Evolutionary conservation across 495 filamentous ascomycete genomes (phyloP), one percentile per base, ranked within the genome.

Genomic region (Evernia prunastri): DNA sequence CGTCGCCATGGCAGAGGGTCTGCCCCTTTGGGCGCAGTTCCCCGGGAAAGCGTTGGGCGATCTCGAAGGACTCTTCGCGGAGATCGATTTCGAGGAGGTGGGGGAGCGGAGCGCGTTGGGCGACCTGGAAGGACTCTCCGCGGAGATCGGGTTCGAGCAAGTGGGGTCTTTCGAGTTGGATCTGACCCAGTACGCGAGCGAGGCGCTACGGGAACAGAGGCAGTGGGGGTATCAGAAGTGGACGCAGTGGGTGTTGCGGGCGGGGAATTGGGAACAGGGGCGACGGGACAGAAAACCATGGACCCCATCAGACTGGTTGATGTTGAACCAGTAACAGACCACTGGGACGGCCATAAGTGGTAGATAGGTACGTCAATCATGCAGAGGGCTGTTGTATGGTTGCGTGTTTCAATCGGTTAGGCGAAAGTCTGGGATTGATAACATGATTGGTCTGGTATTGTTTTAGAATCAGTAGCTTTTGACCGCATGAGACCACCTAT

Each of bases 21-120:
- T 53, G 27, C 49, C 49, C 25, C 49, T 53, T 29, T 53, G 49
- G 49, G 49, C 49, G 49, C 49, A 53, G 13, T 25, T 53, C 4
- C 49, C 49, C 15, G 25, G 8, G 17, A 13, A 25, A 4, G 17
- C 49, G 4, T 7, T 31, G 25, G 49, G 49, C 49, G 8, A 53
- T 15, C 13, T 53, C 4, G 49, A 53, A 15, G 25, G 0, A 31
- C 13, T 53, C 25, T 53, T 31, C 25, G 4, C 6, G 8, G 49
- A 53, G 10, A 31, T 53, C 5, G 49, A 27, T 27, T 53, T 29
- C 49, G 25, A 4, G 12, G 13, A 53, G n/a, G n/a, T n/a, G n/a
- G n/a, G n/a, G n/a, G n/a, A n/a, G n/a, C n/a, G 8, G 17, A 13
- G 13, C 15, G 17, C 49, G 4, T 7, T 31, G 25, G 49, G 49